These are phyloP conservation scores for Cruciata laevipes DNA, from an alignment of 257 asterid genomes.

Conservation along the genomic window DNA sequence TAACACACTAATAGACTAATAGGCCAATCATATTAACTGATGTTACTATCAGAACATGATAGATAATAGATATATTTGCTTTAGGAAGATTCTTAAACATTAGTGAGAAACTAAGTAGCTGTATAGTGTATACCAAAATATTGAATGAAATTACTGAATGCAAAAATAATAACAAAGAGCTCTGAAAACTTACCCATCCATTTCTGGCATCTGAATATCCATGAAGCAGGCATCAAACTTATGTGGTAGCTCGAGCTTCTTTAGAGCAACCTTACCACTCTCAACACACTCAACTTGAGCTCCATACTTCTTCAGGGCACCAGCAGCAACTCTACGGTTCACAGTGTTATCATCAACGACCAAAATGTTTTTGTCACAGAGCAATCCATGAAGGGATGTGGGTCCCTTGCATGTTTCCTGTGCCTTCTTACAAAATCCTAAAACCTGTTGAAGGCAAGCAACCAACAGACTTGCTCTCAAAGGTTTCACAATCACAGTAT, in stretches of 20 bases:
- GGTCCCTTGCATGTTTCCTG: constrained; percentile 31
- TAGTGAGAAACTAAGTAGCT: background rate
- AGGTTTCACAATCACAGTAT: constrained; percentile 79
- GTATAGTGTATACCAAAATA: background rate
- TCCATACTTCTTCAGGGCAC: constrained; percentile 79
- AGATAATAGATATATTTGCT: background rate
- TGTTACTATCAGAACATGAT: too few species aligned
- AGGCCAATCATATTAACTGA: too few species aligned
- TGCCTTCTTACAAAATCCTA: constrained; percentile 47
- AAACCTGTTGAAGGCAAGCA: constrained; percentile 72
- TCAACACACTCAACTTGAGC: constrained; percentile 75
- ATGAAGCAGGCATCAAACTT: constrained; percentile 84
- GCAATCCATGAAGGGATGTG: constrained; percentile 43
- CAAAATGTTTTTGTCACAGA: constrained; percentile 68
- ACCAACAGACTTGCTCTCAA: constrained; percentile 82
- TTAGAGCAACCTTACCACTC: constrained; percentile 78
- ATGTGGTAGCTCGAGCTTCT: constrained; percentile 70
- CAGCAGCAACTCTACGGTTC: constrained; percentile 90
- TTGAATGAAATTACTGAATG: background rate
- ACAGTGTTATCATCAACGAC: constrained; percentile 88
- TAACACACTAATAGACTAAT: background rate
- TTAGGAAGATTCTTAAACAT: background rate
- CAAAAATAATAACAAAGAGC: background rate
- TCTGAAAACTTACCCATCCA: constrained; percentile 71
- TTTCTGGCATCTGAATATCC: constrained; percentile 99